Base-by-base conservation (phyloP, 2,329 filamentous ascomycete species). In the Sporothrix brunneoviolacea region DNA sequence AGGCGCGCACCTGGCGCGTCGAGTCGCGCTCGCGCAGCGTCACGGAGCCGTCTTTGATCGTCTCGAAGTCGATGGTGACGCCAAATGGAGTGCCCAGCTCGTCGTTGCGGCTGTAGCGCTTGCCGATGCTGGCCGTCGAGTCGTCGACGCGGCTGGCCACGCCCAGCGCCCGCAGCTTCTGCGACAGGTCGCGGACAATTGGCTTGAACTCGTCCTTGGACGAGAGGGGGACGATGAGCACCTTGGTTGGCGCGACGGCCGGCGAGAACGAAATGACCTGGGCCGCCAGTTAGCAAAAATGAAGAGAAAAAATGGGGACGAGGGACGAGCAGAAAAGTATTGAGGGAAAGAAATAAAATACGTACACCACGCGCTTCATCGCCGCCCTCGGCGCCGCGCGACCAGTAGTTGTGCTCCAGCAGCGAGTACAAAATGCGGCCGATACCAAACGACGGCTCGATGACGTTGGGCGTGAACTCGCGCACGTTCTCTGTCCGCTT, bases 361-460 rank as follows among this genome's bases (percentile, higher is more conserved):
- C 86, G 77, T 83, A 91, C 89, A 69, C 86, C 86, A 65, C 91
- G 87, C 48, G 89, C 84, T 67, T 93, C 90, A 59, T 91, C 87
- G 56, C 80, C 83, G 58, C 83, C 84, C 46, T 82, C 79, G 53
- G 66, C 75, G 49, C 66, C 76, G 57, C 93, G 86, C 48, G 84
- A 88, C 91, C 93, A 98, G 79, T 91, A 98, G 66, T 80, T 83
- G 71, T 98, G 93, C 73, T 98, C 93, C 64, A 95, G 86, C 62
- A 98, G 73, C 54, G 86, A 84, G 74, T 95, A 97, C 52, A 97
- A 74, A 56, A 97, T 96, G 61, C 91, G 83, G 54, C 91, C 93
- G 63, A 97, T 95, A 75, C 91, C 91, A 62, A 97, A 98, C 1
- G 91, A 97, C 2, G 91, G 93, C 73, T 98, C 93, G 60, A 97